Evolutionary conservation across 169 alveolate genomes (phyloP), one percentile per base, ranked within the genome.

Genomic region (Haemoproteus tartakovskyi): DNA sequence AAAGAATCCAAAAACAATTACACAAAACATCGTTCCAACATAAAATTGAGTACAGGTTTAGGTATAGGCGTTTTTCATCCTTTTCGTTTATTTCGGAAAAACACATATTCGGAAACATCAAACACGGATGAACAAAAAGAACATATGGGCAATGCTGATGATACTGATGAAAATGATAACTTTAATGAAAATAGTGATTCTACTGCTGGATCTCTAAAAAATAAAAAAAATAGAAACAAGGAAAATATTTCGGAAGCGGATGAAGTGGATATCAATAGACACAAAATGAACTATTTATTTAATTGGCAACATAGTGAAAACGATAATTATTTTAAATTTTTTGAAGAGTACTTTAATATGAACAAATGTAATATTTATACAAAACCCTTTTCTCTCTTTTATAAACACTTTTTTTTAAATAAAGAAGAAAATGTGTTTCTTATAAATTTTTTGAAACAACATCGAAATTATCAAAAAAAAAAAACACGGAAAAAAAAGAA

Each of bases 321-420:
- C 9, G 43, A 33, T 33, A 33, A 9, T 33, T 5, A 33, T 33
- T 5, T 26, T 47, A 67, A 67, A 67, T 67, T 41, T 33, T 67
- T 67, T 67, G 82, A 67, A 36, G 82, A 67, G 12, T 67, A 67
- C 38, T 67, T 67, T 56, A 67, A 67, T 46, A 67, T 5, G 26
- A 54, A 67, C 30, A 67, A 67, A 21, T 33, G 56, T 5, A 67
- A 67, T 36, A 52, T 67, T 14, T 67, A 67, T 36, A 16, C 64
- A 19, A 67, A 67, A 27, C 82, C 82, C 2, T 67, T 52, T 59
- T 38, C 51, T 22, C 11, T 30, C 14, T 67, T 67, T 36, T 67
- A 67, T 37, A 27, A 67, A 36, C 14, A 67, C 16, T 29, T 67
- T 16, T 67, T 67, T 46, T 47, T 67, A 19, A 52, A 56, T 37